Evolutionary conservation across 2,329 filamentous ascomycete genomes (phyloP), one percentile per base, ranked within the genome.

Genomic region (Geosmithia morbida): DNA sequence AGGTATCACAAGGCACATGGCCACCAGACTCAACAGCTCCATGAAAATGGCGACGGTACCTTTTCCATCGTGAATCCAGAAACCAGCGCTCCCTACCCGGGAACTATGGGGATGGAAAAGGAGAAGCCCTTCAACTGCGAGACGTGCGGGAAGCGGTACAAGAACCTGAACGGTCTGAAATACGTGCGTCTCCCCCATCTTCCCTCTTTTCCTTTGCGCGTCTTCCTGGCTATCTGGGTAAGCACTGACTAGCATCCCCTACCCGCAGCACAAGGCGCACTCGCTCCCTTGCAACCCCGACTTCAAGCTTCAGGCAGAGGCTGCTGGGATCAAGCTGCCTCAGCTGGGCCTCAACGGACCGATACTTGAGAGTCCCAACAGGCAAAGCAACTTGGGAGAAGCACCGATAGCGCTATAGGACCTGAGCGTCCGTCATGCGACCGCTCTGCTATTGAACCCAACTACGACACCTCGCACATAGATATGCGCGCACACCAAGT

Each of bases 61-160:
- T 97, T 95, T 61, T 97, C 90, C 0, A 98, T 98, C 54, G 90
- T 98, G 46, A 94, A 98, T 57, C 92, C 92, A 0, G 86, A 95
- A 59, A 97, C 92, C 0, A 92, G 86, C 26, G 79, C 87, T 1
- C 92, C 92, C 0, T 98, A 97, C 54, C 92, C 92, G 0, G 92
- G 92, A 30, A 97, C 92, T 1, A 72, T 95, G 37, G 92, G 92
- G n/a, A 98, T 98, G 92, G 92, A 98, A 68, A 98, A 97, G 64
- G 90, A 97, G 70, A 98, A 98, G 70, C 92, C 92, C 2, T 97
- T 97, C 63, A 89, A 89, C 60, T 98, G 92, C 64, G 89, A 97
- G 54, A 84, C 88, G 11, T 98, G 92, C 61, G 89, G 90, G 57
- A 98, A 98, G 71, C 85, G 92, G 46, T 98, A 98, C 70, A 98